A percentile compares a stretch with the other conserved stretches of the same genome.
Conservation (phyloP, 495 filamentous ascomycete genomes). For the Aspergillus incahuasiensis region DNA sequence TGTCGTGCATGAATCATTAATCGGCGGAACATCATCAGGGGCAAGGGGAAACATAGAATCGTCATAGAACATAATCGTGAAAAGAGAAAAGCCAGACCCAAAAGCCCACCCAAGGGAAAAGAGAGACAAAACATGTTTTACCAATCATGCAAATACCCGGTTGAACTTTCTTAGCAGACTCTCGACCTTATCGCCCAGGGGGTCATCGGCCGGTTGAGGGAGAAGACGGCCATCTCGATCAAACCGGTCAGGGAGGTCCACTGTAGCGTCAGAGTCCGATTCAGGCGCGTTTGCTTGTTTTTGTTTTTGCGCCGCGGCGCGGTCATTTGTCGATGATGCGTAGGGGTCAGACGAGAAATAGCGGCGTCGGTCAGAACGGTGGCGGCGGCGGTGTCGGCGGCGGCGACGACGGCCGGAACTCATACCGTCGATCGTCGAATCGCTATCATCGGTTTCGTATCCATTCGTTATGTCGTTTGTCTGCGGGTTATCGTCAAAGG, state of each 20-base stretch:
- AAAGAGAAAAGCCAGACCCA: background rate
- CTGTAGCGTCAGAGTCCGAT: slow-evolving; percentile 42
- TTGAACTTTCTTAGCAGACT: slow-evolving; percentile 33
- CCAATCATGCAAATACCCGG: slow-evolving; percentile 25
- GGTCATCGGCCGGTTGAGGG: slow-evolving; percentile 29
- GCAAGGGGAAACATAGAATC: background rate
- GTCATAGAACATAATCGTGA: background rate
- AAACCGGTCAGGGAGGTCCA: slow-evolving; percentile 62
- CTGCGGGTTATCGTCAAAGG: slow-evolving; percentile 30
- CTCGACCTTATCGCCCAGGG: slow-evolving; percentile 34
- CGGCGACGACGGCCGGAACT: slow-evolving; percentile 14
- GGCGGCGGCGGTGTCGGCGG: slow-evolving; percentile 14
- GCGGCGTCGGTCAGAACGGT: slow-evolving; percentile 20
- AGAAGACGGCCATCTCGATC: slow-evolving; percentile 55
- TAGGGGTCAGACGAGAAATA: slow-evolving; percentile 28
- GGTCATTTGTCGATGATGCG: slow-evolving; percentile 7
- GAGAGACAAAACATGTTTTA: background rate
- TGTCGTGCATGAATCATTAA: background rate
- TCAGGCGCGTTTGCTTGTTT: slow-evolving; percentile 16
- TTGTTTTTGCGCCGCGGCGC: background rate
- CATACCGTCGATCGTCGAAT: slow-evolving; percentile 32
- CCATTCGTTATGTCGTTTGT: slow-evolving; percentile 20
- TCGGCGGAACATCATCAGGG: background rate
- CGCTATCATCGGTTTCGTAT: slow-evolving; percentile 44
- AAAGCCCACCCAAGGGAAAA: slow-evolving; percentile 1